Evolutionary conservation across 1,284 basidiomycete species (phyloP), one percentile per base, ranked within the genome.

Genomic region (Boletus putidus): DNA sequence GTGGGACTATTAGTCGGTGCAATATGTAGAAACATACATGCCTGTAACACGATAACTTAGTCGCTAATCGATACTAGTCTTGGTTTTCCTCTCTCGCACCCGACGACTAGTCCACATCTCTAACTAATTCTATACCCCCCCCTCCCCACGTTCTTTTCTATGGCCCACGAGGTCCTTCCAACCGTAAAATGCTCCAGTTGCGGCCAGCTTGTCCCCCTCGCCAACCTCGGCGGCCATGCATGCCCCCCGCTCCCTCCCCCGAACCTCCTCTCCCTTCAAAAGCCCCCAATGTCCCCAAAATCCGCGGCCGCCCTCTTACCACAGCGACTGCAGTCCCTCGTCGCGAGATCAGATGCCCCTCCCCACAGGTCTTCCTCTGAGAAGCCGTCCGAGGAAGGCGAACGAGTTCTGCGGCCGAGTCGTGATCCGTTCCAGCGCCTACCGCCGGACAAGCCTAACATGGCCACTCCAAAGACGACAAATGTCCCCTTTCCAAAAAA

Each of bases 111-210:
- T 40, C 21, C 57, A 59, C 67, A 57, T 62, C 25, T 42, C 59
- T 53, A 67, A 50, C 45, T 70, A 64, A 62, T 70, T 67, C 50
- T 65, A 71, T 73, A 62, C 65, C 68, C 62, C 52, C 44, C 31
- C 37, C 29, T 8, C 29, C 40, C 15, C 50, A 55, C 65, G 18
- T 51, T 69, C 64, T 18, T 62, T 64, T 66, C 53, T 53, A 82
- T 83, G 80, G 76, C 79, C 56, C 74, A 77, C n/a, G 87, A 92
- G 73, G 72, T 88, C 52, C 78, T 95, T 20, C 91, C 92, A 6
- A 81, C 85, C 3, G 88, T 94, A 61, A 94, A 89, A 71, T 95
- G 92, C 73, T 91, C 91, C 5, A 87, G 77, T 42, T 95, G 92
- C 72, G 76, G 78, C 64, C 75, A 78, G 33, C 83, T 82, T 4